Evolutionary conservation across 306 rosid genomes (phyloP).

Genomic region (Senna siamea): DNA sequence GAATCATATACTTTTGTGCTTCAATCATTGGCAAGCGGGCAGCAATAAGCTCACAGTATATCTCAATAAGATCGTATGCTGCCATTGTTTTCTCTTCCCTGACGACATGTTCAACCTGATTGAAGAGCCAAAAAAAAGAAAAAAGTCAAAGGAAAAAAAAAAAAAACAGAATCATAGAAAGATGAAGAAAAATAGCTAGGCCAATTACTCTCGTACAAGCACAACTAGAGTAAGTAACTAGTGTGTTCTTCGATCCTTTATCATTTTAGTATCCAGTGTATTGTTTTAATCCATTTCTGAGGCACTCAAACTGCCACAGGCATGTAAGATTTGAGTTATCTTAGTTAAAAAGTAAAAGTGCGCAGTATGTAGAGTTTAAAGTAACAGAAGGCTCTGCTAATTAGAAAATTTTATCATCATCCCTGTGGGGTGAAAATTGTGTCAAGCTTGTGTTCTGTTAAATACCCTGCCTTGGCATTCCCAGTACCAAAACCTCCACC

Average conservation of each 20-base stretch:
- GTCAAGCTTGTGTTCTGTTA: neutral
- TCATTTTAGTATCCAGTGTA: no score
- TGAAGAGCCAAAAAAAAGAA: neutral
- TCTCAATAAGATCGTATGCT: conserved; percentile 86
- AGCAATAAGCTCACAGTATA: conserved; percentile 88
- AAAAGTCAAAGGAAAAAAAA: conserved; percentile 19
- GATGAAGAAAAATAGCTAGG: conserved; percentile 1
- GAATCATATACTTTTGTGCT: conserved; percentile 78
- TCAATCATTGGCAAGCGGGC: conserved; percentile 88
- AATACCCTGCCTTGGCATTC: neutral
- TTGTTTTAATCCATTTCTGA: no score
- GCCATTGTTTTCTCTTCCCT: conserved; percentile 91
- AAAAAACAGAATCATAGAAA: neutral
- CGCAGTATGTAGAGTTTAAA: neutral
- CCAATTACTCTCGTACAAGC: neutral
- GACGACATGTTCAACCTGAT: conserved; percentile 93
- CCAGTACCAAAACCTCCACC: neutral
- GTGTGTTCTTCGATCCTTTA: no score
- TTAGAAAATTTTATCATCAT: neutral
- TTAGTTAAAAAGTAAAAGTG: no score
- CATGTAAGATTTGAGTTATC: no score
- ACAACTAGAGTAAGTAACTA: neutral
- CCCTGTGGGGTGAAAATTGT: neutral
- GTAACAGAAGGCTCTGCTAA: neutral
- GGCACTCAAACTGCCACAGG: no score